These are phyloP conservation scores for Penicillium sp. DNA, from an alignment of 2,329 filamentous ascomycete genomes.

Conservation along the genomic window DNA sequence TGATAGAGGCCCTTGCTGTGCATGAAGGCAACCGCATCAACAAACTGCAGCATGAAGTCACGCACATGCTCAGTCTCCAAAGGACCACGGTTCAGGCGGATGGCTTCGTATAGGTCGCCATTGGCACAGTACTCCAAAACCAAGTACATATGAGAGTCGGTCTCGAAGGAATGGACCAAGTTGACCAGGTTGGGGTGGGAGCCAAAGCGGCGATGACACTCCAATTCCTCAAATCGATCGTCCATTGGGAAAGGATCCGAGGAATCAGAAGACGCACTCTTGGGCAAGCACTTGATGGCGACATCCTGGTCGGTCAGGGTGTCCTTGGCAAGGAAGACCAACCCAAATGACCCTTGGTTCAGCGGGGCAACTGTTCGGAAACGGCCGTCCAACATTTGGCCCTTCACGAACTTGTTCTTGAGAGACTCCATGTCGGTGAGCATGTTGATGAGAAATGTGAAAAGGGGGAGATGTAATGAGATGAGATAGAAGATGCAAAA, in stretches of 20 bases:
- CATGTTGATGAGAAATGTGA: constrained; percentile 6
- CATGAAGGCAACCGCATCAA: constrained; percentile 86
- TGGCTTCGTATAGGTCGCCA: constrained; percentile 96
- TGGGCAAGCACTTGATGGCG: constrained; percentile 95
- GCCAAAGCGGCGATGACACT: constrained; percentile 76
- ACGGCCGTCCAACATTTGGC: constrained; percentile 60
- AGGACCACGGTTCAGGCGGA: constrained; percentile 82
- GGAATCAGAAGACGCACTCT: constrained; percentile 65
- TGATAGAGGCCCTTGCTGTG: constrained; percentile 91
- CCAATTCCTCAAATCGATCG: constrained; percentile 63
- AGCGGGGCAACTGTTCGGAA: constrained; percentile 90
- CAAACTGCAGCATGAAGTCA: constrained; percentile 92
- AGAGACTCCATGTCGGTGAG: constrained; percentile 35
- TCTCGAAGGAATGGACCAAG: constrained; percentile 87
- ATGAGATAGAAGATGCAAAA: constrained; percentile 5
- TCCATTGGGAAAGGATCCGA: constrained; percentile 69
- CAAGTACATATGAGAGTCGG: constrained; percentile 82
- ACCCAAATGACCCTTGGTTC: constrained; percentile 97
- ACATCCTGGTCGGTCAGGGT: constrained; percentile 73
- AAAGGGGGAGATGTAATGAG: not conserved
- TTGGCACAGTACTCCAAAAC: constrained; percentile 94
- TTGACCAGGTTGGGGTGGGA: constrained; percentile 92
- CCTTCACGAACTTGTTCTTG: constrained; percentile 37
- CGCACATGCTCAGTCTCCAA: constrained; percentile 95
- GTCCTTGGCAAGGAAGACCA: constrained; percentile 94